Evolutionary conservation across 2,329 filamentous ascomycete species (phyloP).

Genomic region (Fusarium liriodendri): DNA sequence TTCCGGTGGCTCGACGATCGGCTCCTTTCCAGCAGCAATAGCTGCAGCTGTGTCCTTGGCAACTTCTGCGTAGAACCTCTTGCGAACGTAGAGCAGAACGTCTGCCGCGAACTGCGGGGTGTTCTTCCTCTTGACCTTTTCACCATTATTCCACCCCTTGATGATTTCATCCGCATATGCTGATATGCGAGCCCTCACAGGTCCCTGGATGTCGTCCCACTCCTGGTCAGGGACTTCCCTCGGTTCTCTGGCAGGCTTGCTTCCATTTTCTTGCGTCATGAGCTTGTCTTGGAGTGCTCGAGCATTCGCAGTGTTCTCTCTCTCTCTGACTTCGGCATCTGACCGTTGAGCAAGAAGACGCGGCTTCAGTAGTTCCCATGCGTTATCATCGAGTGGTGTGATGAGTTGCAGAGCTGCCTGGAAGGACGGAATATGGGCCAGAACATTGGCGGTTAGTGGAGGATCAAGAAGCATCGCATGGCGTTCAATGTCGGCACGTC

Average conservation of each 20-base stretch:
- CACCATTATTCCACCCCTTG: slow-evolving; percentile 72
- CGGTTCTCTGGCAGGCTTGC: slow-evolving; percentile 9
- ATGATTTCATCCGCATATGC: slow-evolving; percentile 78
- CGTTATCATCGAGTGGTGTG: slow-evolving; percentile 73
- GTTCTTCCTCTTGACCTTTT: slow-evolving; percentile 71
- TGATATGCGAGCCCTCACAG: slow-evolving; percentile 73
- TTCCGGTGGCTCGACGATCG: slow-evolving; percentile 60
- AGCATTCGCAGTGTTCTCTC: slow-evolving; percentile 49
- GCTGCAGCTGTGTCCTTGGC: slow-evolving; percentile 63
- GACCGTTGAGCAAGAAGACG: slow-evolving; percentile 74
- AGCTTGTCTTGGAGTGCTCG: slow-evolving; percentile 50
- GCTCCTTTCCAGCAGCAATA: slow-evolving; percentile 57
- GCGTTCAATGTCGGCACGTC: slow-evolving; percentile 77
- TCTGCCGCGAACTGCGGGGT: slow-evolving; percentile 77
- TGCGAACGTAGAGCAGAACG: slow-evolving; percentile 74
- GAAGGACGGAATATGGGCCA: slow-evolving; percentile 79
- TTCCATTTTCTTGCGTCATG: neutral
- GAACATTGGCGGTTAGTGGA: slow-evolving; percentile 69
- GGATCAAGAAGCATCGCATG: slow-evolving; percentile 75
- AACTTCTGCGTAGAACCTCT: slow-evolving; percentile 72
- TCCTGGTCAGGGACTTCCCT: slow-evolving; percentile 72
- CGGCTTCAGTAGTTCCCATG: slow-evolving; percentile 77
- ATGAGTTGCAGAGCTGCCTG: slow-evolving; percentile 78
- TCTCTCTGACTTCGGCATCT: slow-evolving; percentile 70
- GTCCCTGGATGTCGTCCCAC: slow-evolving; percentile 78